Base-by-base conservation (phyloP, 2,329 filamentous ascomycete species). In the Cladosporium sp. region DNA sequence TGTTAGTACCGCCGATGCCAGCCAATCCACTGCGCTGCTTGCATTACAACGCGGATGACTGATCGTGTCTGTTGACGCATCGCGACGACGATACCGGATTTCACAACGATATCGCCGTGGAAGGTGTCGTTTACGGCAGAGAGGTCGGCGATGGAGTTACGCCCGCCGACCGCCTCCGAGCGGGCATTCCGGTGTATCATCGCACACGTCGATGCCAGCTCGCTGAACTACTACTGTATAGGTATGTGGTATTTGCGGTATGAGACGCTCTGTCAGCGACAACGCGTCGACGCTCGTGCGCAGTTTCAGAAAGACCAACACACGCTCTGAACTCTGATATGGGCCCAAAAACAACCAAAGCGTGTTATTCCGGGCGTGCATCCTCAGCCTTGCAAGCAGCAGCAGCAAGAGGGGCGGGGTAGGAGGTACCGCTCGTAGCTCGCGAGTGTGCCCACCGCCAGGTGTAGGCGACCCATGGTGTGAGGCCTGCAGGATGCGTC, bases 401-500 rank as follows among this genome's bases (percentile, higher is more conserved):
- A 25, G 25, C 25, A 25, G 28, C 28, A 30, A 30, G 30, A 34
- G 30, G 8, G 55, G 55, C 55, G 55, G 55, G 55, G 54, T 56
- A 47, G 54, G 43, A 56, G 25, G 55, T 52, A 58, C 34, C 55
- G 25, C 22, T 51, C 37, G 28, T 51, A 58, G 55, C 55, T 58
- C 55, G 55, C 55, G 30, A 34, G 34, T 45, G 20, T 50, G 47
- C 47, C 55, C 55, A 51, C 55, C 55, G 55, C 55, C 55, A 58
- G 49, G 43, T 30, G 47, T 30, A 58, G 39, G 45, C 55, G 37
- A 43, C 30, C 55, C 55, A 45, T 51, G 55, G 55, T 37, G 37
- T 40, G 49, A 51, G 55, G 49, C 28, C 20, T 42, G 47, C 55
- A 58, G 45, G 55, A 58, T 58, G 55, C 55, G 36, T 28, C 39